Base-by-base conservation (phyloP, 306 rosid genomes). In the Lithocarpus polystachyus region DNA sequence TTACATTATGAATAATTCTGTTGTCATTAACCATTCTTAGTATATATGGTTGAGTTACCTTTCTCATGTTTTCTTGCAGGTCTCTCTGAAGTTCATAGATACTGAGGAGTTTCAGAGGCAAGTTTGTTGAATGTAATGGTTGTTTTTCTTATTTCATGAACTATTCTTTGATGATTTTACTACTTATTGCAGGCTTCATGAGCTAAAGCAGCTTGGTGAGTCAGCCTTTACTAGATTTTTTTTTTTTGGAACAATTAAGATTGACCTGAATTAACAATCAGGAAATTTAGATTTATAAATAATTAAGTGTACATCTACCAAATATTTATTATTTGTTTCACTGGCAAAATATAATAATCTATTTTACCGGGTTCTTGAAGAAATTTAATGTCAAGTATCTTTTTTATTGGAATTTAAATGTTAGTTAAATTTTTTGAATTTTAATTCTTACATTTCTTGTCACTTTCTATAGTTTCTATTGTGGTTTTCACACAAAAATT, bases 91-190 rank as follows among this genome's bases (percentile, higher is more conserved):
- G 81, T 87, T 87, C 78, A 83, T 87, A 59, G 90, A 87, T 76
- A 82, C 90, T 0, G 83, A 87, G 33, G 87, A 87, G 78, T 87
- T 87, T 82, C 90, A 87, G 68, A 82, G 90, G 90, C 87, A 74
- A 87, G 90, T 80, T 35, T 61, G 40, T 60, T 43, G 45, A 56
- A 40, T 75, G 73, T 19, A 68, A 26, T 37, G 33, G 62, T 69
- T 81, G 59, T 45, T 10, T 60, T 62, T 19, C 31, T 26, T 48
- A 19, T 75, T 73, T 78, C 23, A 23, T 54, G 24, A 19, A 3
- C 53, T 22, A 24, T 45, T 70, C 17, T 48, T 15, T 45, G 57
- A 71, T 24, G 8, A 15, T 13, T 71, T 35, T 18, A 26, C 51
- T 62, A 1, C 72, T 71, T n/a, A 73, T 73, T 61, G 87, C 90